A percentile compares a stretch with the other conserved stretches of the same genome.
phyloP scores from a whole-genome alignment of 257 asterid genomes.

The Echium plantagineum region DNA sequence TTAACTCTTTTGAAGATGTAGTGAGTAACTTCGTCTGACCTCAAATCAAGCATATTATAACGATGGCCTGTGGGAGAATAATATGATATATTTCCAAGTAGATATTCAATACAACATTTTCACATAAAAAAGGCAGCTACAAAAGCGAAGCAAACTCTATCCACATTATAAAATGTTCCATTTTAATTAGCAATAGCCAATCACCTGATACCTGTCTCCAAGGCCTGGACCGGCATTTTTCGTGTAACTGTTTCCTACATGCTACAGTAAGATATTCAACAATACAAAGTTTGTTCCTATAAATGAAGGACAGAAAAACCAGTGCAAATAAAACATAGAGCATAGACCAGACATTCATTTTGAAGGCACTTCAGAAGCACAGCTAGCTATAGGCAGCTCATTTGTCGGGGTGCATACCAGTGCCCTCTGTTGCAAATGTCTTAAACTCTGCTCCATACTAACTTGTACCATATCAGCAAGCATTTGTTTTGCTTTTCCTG shows the following conservation, averaged over 20 bases:
- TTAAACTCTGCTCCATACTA: slow-evolving; percentile 93
- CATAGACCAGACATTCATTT: slow-evolving; percentile 20
- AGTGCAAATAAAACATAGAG: not conserved
- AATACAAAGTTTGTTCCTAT: not conserved
- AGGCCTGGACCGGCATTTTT: not conserved
- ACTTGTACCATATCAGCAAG: slow-evolving; percentile 95
- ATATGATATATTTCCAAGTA: too few relatives aligned
- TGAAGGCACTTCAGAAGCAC: slow-evolving; percentile 45
- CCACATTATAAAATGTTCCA: slow-evolving; percentile 4
- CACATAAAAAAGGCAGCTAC: not conserved
- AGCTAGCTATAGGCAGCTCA: slow-evolving; percentile 35
- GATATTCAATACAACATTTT: not conserved
- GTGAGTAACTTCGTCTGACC: too few relatives aligned
- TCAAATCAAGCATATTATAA: too few relatives aligned
- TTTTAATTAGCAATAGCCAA: not conserved
- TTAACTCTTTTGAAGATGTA: too few relatives aligned
- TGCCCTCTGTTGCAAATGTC: slow-evolving; percentile 70
- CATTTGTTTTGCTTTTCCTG: slow-evolving; percentile 79
- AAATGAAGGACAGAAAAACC: not conserved
- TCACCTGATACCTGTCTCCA: not conserved
- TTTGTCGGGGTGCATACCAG: slow-evolving; percentile 48
- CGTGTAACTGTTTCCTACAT: not conserved
- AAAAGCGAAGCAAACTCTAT: not conserved
- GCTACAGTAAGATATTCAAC: not conserved
- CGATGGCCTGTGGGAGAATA: too few relatives aligned